phyloP scores from a whole-genome alignment of 2,329 filamentous ascomycete species.

The Falciphora oryzae region DNA sequence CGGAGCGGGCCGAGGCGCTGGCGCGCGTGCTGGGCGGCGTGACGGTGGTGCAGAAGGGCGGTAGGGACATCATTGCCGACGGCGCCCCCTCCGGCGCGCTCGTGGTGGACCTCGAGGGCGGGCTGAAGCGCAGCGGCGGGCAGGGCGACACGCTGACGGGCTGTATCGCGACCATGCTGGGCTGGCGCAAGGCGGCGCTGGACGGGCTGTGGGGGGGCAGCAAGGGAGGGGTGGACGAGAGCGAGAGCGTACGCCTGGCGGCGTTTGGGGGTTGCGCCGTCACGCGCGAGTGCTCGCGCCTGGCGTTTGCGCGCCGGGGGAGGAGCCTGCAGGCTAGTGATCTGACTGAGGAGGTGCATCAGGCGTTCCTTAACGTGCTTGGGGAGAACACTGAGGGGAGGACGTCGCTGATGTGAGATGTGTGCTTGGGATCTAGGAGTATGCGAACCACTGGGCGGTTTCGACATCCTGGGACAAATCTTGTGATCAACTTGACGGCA shows the following conservation, averaged over 20 bases:
- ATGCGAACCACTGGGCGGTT: no score
- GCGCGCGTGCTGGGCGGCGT: constrained; percentile 77
- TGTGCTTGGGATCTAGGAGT: no score
- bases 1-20: constrained; percentile 55
- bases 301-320: constrained; percentile 81
- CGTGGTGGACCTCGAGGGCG: constrained; percentile 71
- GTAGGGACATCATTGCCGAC: constrained; percentile 62
- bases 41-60: constrained; percentile 86
- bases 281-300: constrained; percentile 80
- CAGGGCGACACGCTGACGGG: constrained; percentile 96
- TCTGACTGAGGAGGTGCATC: constrained; percentile 83
- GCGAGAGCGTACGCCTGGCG: constrained; percentile 62
- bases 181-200: constrained; percentile 81
- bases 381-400: constrained; percentile 49
- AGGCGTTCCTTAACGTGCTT: constrained; percentile 72
- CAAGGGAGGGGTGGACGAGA: constrained; percentile 27
- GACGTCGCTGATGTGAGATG: neutral
- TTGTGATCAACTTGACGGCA: no score
- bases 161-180: constrained; percentile 79
- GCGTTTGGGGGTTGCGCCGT: constrained; percentile 84
- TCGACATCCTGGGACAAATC: no score
- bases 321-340: constrained; percentile 89
- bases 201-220: constrained; percentile 71
- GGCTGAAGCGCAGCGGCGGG: constrained; percentile 83
- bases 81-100: constrained; percentile 56